Evolutionary conservation across 2,329 filamentous ascomycete species (phyloP).

Genomic region (Trichoderma sp.): DNA sequence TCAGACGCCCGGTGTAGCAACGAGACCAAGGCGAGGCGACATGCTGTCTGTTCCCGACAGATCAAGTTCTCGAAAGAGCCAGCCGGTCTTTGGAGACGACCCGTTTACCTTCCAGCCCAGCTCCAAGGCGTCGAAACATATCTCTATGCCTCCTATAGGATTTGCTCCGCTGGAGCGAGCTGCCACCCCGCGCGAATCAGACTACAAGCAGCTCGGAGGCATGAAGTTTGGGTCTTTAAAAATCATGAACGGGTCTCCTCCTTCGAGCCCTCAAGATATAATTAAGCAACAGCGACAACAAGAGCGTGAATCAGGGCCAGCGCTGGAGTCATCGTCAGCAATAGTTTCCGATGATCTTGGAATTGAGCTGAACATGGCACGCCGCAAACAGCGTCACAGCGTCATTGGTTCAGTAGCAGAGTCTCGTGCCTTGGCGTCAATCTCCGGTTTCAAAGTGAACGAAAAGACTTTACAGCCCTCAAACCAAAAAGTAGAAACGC

Average conservation of each 20-base stretch:
- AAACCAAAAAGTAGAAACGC: neutral
- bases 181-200: slow-evolving; percentile 50
- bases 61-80: slow-evolving; percentile 43
- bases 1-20: slow-evolving; percentile 54
- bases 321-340: neutral
- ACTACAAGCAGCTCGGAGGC: slow-evolving; percentile 62
- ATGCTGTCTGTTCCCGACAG: slow-evolving; percentile 31
- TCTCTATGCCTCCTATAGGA: slow-evolving; percentile 39
- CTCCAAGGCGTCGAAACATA: slow-evolving; percentile 30
- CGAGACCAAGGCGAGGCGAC: slow-evolving; percentile 38
- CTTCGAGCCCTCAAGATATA: slow-evolving; percentile 38
- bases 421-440: slow-evolving; percentile 22
- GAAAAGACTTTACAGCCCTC: neutral
- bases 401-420: neutral
- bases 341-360: neutral
- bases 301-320: neutral
- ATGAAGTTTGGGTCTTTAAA: slow-evolving; percentile 64
- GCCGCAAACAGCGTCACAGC: neutral
- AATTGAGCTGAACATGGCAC: slow-evolving; percentile 8
- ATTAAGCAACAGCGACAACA: neutral
- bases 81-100: slow-evolving; percentile 32
- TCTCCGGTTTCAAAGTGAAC: neutral
- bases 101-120: neutral
- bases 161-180: slow-evolving; percentile 32
- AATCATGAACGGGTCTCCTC: slow-evolving; percentile 62